Evolutionary conservation across 169 alveolate species (phyloP).

Genomic region (Perkinsus chesapeaki): DNA sequence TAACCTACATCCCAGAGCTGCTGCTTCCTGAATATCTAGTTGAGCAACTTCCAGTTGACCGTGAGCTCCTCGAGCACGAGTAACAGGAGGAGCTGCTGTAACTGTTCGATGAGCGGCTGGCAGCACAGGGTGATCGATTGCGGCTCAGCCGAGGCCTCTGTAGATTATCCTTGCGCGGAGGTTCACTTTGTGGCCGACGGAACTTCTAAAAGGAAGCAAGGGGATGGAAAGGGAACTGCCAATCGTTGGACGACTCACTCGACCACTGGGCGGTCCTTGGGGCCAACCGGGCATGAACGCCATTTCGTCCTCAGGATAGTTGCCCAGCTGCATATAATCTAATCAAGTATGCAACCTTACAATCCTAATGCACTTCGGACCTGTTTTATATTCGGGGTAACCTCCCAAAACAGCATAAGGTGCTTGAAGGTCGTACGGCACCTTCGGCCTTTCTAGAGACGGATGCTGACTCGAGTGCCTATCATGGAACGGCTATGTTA

Average conservation of each 20-base stretch:
- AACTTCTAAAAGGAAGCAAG: not conserved
- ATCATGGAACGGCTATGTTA: too few relatives aligned
- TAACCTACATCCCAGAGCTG: not conserved
- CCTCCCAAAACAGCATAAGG: not conserved
- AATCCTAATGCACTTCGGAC: not conserved
- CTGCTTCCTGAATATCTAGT: not conserved
- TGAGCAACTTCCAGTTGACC: not conserved
- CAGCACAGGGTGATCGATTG: not conserved
- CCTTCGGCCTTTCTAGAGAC: not conserved
- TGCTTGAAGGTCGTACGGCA: not conserved
- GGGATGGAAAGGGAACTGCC: not conserved
- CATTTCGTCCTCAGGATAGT: not conserved
- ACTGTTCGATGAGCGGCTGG: not conserved
- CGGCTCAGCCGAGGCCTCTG: not conserved
- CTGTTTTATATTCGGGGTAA: not conserved
- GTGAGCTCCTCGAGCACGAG: constrained; percentile 1
- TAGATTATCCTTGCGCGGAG: not conserved
- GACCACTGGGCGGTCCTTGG: not conserved
- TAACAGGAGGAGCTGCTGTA: not conserved
- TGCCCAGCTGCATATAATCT: not conserved
- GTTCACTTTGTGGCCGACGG: not conserved
- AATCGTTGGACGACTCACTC: not conserved
- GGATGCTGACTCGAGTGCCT: not conserved
- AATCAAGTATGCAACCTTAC: too few relatives aligned
- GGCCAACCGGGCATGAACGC: not conserved